These are phyloP conservation scores for Colletotrichum sojae DNA, from an alignment of 2,329 filamentous ascomycete genomes.

Conservation along the genomic window DNA sequence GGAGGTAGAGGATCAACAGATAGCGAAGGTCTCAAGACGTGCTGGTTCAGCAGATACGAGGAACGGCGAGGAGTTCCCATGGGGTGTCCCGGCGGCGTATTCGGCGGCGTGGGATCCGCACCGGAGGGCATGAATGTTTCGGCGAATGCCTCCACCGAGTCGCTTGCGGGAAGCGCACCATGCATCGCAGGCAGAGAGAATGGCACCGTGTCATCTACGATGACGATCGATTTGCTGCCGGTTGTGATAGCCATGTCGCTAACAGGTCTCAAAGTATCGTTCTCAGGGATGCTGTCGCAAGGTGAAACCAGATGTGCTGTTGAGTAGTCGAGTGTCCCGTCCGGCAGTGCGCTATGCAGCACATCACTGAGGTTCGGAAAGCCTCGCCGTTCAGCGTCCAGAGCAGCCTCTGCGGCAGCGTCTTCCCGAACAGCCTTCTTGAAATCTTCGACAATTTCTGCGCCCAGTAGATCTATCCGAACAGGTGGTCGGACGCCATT, in stretches of 20 bases:
- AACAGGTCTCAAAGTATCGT: constrained; percentile 55
- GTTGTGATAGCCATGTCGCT: constrained; percentile 76
- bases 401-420: constrained; percentile 57
- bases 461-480: constrained; percentile 87
- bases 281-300: constrained; percentile 52
- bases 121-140: constrained; percentile 65
- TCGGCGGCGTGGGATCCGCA: constrained; percentile 72
- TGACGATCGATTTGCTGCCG: constrained; percentile 92
- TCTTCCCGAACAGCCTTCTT: constrained; percentile 81
- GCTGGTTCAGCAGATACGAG: constrained; percentile 68
- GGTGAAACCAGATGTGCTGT: constrained; percentile 59
- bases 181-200: constrained; percentile 67
- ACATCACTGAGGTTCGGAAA: constrained; percentile 19
- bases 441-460: constrained; percentile 83
- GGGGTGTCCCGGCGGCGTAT: constrained; percentile 67
- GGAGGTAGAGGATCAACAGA: constrained; percentile 60
- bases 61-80: constrained; percentile 66
- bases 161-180: constrained; percentile 60
- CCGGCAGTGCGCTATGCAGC: constrained; percentile 38
- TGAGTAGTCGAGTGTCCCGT: constrained; percentile 57
- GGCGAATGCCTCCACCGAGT: constrained; percentile 67
- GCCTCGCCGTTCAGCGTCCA: constrained; percentile 41
- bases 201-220: constrained; percentile 78
- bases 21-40: constrained; percentile 54
- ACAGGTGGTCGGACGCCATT: constrained; percentile 66